phyloP scores from a whole-genome alignment of 768 basidiomycete genomes.

The Chalciporus piperatus region DNA sequence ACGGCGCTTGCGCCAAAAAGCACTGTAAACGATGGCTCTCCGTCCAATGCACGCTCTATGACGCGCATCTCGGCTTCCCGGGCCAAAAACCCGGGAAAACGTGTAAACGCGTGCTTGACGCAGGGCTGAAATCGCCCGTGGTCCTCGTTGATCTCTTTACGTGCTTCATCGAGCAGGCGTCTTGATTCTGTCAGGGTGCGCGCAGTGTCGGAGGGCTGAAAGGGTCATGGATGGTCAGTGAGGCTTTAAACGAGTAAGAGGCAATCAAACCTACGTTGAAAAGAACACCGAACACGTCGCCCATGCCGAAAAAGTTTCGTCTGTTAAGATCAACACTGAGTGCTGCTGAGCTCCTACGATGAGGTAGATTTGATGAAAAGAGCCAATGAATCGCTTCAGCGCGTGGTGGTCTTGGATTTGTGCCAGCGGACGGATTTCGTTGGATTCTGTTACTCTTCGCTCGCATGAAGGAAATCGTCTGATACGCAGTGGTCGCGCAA shows the following conservation, averaged over 20 bases:
- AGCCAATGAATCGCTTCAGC: constrained; percentile 63
- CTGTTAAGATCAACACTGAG: constrained; percentile 60
- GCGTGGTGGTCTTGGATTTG: constrained; percentile 30
- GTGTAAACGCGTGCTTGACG: constrained; percentile 74
- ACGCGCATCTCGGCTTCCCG: constrained; percentile 64
- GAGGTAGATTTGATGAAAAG: constrained; percentile 69
- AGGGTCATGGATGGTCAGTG: constrained; percentile 12
- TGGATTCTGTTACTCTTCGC: constrained; percentile 24
- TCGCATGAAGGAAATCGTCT: constrained; percentile 22
- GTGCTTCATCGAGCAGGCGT: constrained; percentile 72
- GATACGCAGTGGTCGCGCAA: constrained; percentile 9
- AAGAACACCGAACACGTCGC: constrained; percentile 73
- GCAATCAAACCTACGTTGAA: constrained; percentile 54
- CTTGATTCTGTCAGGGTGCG: constrained; percentile 78
- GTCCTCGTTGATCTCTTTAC: constrained; percentile 68
- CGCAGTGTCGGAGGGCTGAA: constrained; percentile 73
- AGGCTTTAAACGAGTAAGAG: background rate
- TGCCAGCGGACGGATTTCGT: constrained; percentile 20
- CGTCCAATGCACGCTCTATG: constrained; percentile 60
- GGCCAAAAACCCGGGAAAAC: constrained; percentile 70
- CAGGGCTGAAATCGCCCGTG: constrained; percentile 64
- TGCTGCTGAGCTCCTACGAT: constrained; percentile 55
- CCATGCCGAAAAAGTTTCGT: constrained; percentile 75
- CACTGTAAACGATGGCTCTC: constrained; percentile 76
- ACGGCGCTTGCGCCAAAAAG: constrained; percentile 79